These are phyloP conservation scores for Oryza punctata DNA, from an alignment of 176 grass and related monocot species.

Conservation along the genomic window DNA sequence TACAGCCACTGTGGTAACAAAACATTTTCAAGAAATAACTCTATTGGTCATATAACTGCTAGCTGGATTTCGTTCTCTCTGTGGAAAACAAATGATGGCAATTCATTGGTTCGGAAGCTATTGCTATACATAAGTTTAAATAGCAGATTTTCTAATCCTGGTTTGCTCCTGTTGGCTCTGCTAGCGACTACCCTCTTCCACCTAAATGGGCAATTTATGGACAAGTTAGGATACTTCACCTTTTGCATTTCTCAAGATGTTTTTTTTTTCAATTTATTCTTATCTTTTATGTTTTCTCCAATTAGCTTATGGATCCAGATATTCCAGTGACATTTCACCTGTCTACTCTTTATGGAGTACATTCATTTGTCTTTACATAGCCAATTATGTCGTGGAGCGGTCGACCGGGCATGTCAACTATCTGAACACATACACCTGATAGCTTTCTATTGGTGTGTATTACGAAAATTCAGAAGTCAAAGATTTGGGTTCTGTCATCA, in stretches of 20 bases:
- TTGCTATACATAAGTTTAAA: slow-evolving; percentile 84
- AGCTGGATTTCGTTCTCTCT: slow-evolving; percentile 74
- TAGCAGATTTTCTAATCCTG: slow-evolving; percentile 95
- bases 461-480: background rate
- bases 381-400: slow-evolving; percentile 92
- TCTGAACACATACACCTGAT: slow-evolving; percentile 25
- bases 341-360: slow-evolving; percentile 95
- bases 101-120: slow-evolving; percentile 54
- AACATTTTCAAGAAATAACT: slow-evolving; percentile 71
- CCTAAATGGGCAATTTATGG: slow-evolving; percentile 99
- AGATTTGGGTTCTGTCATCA: background rate
- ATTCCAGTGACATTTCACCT: slow-evolving; percentile 79
- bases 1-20: slow-evolving; percentile 95
- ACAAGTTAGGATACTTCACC: slow-evolving; percentile 55
- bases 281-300: slow-evolving; percentile 55
- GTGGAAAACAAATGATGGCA: slow-evolving; percentile 88
- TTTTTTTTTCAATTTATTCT: slow-evolving; percentile 19
- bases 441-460: background rate
- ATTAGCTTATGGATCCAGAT: slow-evolving; percentile 71
- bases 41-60: slow-evolving; percentile 67
- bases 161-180: slow-evolving; percentile 94
- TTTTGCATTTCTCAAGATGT: background rate
- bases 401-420: slow-evolving; percentile 75
- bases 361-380: slow-evolving; percentile 92
- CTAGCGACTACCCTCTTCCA: slow-evolving; percentile 88